Evolutionary conservation across 768 basidiomycete species (phyloP).

Genomic region (Mycena galopus): DNA sequence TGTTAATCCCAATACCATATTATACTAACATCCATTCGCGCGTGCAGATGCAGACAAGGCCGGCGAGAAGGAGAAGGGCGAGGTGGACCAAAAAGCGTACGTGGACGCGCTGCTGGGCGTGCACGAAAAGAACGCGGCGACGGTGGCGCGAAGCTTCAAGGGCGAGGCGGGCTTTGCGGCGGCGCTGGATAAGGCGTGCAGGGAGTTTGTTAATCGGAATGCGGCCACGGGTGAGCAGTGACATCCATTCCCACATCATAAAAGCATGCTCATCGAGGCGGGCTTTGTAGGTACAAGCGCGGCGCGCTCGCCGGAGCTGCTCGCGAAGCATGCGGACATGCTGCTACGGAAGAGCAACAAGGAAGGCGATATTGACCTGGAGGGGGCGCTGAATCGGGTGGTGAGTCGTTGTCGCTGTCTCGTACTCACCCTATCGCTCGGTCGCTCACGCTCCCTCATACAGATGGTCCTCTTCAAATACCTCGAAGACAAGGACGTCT

Average conservation of each 20-base stretch:
- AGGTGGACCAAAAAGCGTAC: conserved; percentile 92
- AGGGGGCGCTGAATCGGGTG: conserved; percentile 90
- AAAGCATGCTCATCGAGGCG: neutral
- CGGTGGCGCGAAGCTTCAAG: conserved; percentile 88
- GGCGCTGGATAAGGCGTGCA: conserved; percentile 93
- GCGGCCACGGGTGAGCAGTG: conserved; percentile 79
- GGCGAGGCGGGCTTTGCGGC: conserved; percentile 95
- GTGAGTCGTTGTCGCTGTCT: conserved; percentile 63
- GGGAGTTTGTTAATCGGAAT: conserved; percentile 96
- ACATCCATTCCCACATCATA: neutral
- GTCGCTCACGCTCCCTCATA: neutral
- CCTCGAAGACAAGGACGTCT: conserved; percentile 98
- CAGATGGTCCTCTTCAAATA: conserved; percentile 99
- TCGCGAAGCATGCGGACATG: conserved; percentile 95
- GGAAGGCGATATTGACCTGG: conserved; percentile 91
- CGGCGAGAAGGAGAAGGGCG: conserved; percentile 61
- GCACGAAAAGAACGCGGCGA: conserved; percentile 93
- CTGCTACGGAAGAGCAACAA: conserved; percentile 96
- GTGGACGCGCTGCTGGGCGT: conserved; percentile 93
- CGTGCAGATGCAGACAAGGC: too few species aligned
- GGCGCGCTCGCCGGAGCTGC: conserved; percentile 89
- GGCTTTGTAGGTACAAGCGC: conserved; percentile 41
- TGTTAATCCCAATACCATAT: too few species aligned
- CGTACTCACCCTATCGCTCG: neutral
- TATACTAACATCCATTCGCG: too few species aligned